Evolutionary conservation across 2,329 filamentous ascomycete species (phyloP), one percentile per base, ranked within the genome.

Genomic region (Botrytis sinoallii): DNA sequence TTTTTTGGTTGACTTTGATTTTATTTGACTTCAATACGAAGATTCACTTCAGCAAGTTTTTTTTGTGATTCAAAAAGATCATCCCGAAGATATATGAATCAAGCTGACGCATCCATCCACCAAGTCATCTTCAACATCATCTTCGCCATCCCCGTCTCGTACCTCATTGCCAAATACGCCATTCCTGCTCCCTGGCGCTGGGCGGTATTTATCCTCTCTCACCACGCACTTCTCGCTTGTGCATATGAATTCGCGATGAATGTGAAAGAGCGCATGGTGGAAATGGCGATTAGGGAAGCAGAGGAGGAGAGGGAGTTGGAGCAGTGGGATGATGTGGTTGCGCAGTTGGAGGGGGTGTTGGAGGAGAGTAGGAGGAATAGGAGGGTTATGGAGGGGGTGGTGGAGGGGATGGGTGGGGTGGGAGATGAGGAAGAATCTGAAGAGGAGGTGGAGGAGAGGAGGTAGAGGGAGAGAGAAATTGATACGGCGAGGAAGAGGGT

Each of bases 71-170:
- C 46, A 22, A 22, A 22, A 25, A 25, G 1, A 4, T 14, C 10
- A 52, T 52, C 10, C 10, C 10, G 46, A 4, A 25, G 4, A 14
- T 25, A 0, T 0, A 25, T 5, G 7, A 32, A 20, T 22, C n/a
- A 18, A 7, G 35, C 71, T 68, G 66, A 67, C 22, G 32, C n/a
- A 10, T 9, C 25, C 1, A 1, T 7, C 12, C 1, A 29, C 35
- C 16, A 9, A 76, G 76, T 76, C 22, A 32, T 77, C 67, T 73
- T 70, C 68, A 71, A 76, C 5, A 35, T 74, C 70, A 5, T 75
- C 73, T 5, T 76, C 71, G 74, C 42, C 16, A 20, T 78, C 3
- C 76, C 76, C 3, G 6, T 73, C 25, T 12, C 75, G 32, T 72
- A 73, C 61, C 6, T 68, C 6, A 40, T 77, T 22, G 70, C 75